Conservation (phyloP, 768 basidiomycete species). For the Mrakia frigida region DNA sequence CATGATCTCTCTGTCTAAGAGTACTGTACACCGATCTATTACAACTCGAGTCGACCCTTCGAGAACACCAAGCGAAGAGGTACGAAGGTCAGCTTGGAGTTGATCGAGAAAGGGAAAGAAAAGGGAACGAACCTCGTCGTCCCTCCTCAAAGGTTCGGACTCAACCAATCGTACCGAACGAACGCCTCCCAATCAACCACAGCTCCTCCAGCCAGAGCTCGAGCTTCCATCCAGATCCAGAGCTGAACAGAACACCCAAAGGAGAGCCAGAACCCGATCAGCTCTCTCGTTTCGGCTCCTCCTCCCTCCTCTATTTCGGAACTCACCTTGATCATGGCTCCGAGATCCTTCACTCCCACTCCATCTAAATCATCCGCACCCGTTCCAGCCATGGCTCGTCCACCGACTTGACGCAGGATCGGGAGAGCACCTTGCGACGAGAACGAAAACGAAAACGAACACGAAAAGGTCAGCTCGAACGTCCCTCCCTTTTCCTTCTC, state of each 20-base stretch:
- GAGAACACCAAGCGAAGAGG: no score
- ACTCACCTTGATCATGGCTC: constrained; percentile 79
- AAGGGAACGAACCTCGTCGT: no score
- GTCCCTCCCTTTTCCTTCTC: no score
- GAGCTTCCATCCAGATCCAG: constrained; percentile 91
- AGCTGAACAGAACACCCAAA: constrained; percentile 52
- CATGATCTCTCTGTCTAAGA: no score
- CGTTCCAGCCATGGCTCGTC: constrained; percentile 72
- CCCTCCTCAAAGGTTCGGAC: constrained; percentile 46
- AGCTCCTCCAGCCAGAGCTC: constrained; percentile 70
- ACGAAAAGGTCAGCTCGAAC: no score
- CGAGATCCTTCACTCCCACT: constrained; percentile 52
- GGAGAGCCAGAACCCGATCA: not conserved
- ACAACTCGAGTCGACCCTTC: no score
- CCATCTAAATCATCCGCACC: constrained; percentile 49
- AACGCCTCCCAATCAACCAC: constrained; percentile 67
- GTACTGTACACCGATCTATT: no score
- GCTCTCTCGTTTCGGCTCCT: not conserved
- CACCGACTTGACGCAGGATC: constrained; percentile 18
- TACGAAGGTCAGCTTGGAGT: no score
- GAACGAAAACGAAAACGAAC: no score
- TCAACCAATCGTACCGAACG: constrained; percentile 48
- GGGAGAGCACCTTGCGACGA: not conserved
- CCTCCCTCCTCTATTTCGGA: not conserved
- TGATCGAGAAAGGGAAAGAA: no score